phyloP scores from a whole-genome alignment of 768 basidiomycete genomes.

The Russula foetens region DNA sequence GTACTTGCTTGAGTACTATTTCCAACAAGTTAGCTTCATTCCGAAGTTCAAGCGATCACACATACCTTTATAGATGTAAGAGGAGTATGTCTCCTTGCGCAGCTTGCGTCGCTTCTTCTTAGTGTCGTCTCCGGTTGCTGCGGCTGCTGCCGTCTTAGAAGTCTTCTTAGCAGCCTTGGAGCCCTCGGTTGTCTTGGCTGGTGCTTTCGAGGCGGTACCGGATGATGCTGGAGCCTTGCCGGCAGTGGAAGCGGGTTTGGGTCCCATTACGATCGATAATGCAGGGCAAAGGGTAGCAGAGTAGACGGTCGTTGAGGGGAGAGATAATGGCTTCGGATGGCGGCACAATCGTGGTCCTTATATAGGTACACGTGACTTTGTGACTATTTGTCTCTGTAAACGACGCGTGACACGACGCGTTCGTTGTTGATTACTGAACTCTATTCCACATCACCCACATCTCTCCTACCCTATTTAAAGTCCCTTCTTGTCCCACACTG shows the following conservation, averaged over 20 bases:
- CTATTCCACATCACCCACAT: conserved; percentile 23
- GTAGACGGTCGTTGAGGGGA: conserved; percentile 4
- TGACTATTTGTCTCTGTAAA: conserved; percentile 22
- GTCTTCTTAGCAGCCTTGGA: conserved; percentile 54
- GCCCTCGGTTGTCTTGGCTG: conserved; percentile 42
- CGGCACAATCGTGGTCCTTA: conserved; percentile 8
- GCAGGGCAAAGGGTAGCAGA: conserved; percentile 4
- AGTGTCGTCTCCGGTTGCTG: conserved; percentile 52
- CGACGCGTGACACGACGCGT: conserved; percentile 26
- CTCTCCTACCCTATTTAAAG: conserved; percentile 26
- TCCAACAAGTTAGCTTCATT: neutral
- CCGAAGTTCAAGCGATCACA: conserved; percentile 15
- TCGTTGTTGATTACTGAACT: conserved; percentile 32
- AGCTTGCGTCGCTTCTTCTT: conserved; percentile 87
- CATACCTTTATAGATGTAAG: conserved; percentile 89
- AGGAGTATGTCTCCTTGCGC: conserved; percentile 88
- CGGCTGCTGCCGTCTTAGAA: conserved; percentile 40
- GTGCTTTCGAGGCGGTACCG: conserved; percentile 52
- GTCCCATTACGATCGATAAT: conserved; percentile 39
- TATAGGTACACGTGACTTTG: conserved; percentile 17
- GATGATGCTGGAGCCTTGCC: conserved; percentile 72
- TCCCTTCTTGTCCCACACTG: neutral
- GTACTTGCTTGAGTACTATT: conserved; percentile 90
- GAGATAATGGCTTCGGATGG: conserved; percentile 7
- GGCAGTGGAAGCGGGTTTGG: conserved; percentile 77